Evolutionary conservation across 2,329 filamentous ascomycete genomes (phyloP).

Genomic region (Colletotrichum destructivum): DNA sequence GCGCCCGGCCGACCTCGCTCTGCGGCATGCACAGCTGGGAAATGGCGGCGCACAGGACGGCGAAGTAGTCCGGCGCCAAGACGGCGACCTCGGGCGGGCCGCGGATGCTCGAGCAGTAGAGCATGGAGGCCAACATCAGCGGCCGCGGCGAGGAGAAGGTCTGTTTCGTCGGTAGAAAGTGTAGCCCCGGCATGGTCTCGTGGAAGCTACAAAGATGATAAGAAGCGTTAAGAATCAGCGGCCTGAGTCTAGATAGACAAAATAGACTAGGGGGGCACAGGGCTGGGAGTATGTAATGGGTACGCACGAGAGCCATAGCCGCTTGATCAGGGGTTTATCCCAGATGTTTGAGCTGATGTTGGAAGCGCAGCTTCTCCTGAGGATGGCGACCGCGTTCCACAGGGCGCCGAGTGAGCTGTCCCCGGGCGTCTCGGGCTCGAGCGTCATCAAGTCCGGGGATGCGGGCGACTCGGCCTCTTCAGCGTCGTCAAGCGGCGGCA

Average conservation of each 20-base stretch:
- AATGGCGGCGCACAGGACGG: slow-evolving; percentile 56
- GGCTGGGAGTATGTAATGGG: background rate
- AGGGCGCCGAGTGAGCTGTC: slow-evolving; percentile 45
- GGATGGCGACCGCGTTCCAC: slow-evolving; percentile 49
- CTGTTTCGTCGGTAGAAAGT: slow-evolving; percentile 60
- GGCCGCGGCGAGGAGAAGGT: slow-evolving; percentile 59
- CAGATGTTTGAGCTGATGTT: slow-evolving; percentile 50
- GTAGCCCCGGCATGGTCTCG: slow-evolving; percentile 60
- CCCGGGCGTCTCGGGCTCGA: slow-evolving; percentile 26
- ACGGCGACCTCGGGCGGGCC: slow-evolving; percentile 52
- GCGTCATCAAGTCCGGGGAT: background rate
- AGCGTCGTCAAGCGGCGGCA: slow-evolving; percentile 42
- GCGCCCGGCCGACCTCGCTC: slow-evolving; percentile 47
- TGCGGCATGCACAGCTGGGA: slow-evolving; percentile 57
- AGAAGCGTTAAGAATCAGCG: background rate
- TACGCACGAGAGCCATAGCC: slow-evolving; percentile 53
- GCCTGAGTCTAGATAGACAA: background rate
- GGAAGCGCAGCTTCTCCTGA: slow-evolving; percentile 48
- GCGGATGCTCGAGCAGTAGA: slow-evolving; percentile 58
- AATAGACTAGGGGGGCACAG: background rate
- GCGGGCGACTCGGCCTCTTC: slow-evolving; percentile 39
- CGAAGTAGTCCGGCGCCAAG: slow-evolving; percentile 56
- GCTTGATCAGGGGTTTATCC: slow-evolving; percentile 51
- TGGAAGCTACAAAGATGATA: slow-evolving; percentile 53
- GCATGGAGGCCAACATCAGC: slow-evolving; percentile 59